Conservation (phyloP, 257 asterid species). For the Linaria vulgaris region DNA sequence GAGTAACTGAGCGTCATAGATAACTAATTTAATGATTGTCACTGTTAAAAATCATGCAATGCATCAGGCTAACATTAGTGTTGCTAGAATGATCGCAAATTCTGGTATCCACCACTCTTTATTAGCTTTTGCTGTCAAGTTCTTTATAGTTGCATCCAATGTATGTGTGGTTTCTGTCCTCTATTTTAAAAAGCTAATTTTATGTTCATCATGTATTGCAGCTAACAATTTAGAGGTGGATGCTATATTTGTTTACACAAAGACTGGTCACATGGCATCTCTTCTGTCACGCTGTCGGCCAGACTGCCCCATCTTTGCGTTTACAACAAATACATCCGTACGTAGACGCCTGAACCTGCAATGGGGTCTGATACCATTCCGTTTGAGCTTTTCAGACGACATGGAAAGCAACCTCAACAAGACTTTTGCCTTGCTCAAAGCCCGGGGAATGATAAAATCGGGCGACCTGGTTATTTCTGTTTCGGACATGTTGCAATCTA, state of each 20-base stretch:
- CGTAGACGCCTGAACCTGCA: slow-evolving; percentile 93
- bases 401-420: slow-evolving; percentile 95
- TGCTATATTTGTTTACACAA: slow-evolving; percentile 94
- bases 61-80: no score
- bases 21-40: background rate
- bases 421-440: slow-evolving; percentile 83
- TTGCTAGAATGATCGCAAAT: no score
- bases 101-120: no score
- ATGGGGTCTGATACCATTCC: slow-evolving; percentile 96
- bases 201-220: slow-evolving; percentile 36
- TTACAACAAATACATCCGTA: slow-evolving; percentile 73
- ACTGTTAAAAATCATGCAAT: no score
- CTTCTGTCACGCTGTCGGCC: slow-evolving; percentile 94
- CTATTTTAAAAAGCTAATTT: slow-evolving; percentile 16
- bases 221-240: slow-evolving; percentile 92
- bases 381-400: slow-evolving; percentile 86
- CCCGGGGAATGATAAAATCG: slow-evolving; percentile 90
- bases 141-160: no score
- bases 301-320: slow-evolving; percentile 95
- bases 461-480: slow-evolving; percentile 95
- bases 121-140: no score
- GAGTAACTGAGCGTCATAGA: background rate
- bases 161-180: background rate
- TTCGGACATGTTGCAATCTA: slow-evolving; percentile 94
- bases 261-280: slow-evolving; percentile 94